Conservation (phyloP, 768 basidiomycete species). For the Tricholoma hemisulphureum region DNA sequence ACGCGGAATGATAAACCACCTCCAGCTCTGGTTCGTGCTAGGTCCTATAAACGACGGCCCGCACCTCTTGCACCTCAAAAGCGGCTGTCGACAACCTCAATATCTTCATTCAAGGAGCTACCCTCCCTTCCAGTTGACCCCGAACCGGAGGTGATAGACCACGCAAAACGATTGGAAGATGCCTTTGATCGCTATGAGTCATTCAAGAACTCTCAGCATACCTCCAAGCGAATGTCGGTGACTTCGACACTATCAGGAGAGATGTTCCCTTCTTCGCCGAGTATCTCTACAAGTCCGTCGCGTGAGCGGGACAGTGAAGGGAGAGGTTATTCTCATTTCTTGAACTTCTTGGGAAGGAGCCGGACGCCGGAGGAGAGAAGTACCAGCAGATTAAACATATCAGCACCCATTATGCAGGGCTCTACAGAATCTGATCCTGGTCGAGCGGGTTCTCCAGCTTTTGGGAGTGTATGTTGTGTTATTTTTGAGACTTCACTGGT, state of each 20-base stretch:
- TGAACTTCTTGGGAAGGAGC: conserved; percentile 64
- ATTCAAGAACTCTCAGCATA: conserved; percentile 55
- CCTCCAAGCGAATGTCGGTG: conserved; percentile 52
- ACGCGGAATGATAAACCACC: conserved; percentile 57
- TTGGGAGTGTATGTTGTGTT: conserved; percentile 56
- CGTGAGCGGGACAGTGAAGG: conserved; percentile 29
- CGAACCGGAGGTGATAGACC: conserved; percentile 29
- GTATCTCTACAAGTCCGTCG: conserved; percentile 31
- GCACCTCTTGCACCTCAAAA: conserved; percentile 49
- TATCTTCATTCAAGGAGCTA: conserved; percentile 45
- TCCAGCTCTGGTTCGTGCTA: conserved; percentile 35
- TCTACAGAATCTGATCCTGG: conserved; percentile 31
- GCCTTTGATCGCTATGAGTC: conserved; percentile 89
- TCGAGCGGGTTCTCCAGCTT: conserved; percentile 56
- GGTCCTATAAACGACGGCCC: conserved; percentile 35
- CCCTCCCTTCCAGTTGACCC: conserved; percentile 44
- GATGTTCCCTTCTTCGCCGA: conserved; percentile 42
- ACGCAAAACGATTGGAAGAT: conserved; percentile 61
- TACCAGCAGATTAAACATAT: conserved; percentile 50
- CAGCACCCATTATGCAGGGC: conserved; percentile 57
- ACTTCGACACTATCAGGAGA: conserved; percentile 55
- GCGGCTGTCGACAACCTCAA: conserved; percentile 20
- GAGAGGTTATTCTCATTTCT: conserved; percentile 48
- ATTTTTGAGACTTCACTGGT: neutral
- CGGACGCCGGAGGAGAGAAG: conserved; percentile 51